Evolutionary conservation across 78 protist genomes (phyloP), one percentile per base, ranked within the genome.

Genomic region (Dictyostelium purpureum): DNA sequence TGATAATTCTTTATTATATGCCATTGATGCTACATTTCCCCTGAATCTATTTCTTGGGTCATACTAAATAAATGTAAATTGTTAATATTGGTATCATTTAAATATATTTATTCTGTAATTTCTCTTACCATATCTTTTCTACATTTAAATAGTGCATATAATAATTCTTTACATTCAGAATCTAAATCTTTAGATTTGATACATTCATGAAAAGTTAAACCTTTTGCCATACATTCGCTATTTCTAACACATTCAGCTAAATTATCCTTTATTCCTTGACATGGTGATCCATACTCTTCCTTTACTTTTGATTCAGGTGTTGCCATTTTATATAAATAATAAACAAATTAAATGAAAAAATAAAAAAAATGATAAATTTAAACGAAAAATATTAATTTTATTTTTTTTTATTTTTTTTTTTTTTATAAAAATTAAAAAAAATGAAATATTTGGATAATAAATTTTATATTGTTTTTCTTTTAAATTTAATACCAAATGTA

Each of bases 21-120:
- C 51, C 42, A 49, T 26, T 31, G 92, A 81, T 14, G 92, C 69
- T 9, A 85, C 92, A 45, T 85, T 85, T n/a, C 92, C 92, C 73
- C 92, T 85, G 18, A 85, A 85, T 85, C 92, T 85, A 61, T 59
- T 85, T 73, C 92, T 85, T 42, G 83, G 26, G 19, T 85, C 92
- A 69, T 47, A 85, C 92, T 85, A 21, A 28, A 28, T 26, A 11
- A 24, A 28, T 26, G 6, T 14, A 10, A 59, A 59, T 10, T 59
- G 37, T 45, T 24, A 6, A 12, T 4, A 40, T 56, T 77, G 11
- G 4, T 31, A 59, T 28, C 26, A 9, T 9, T 11, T 61, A 26
- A 21, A 21, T 19, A 51, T 33, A 2, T 1, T 21, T 26, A 59
- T 37, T n/a, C n/a, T n/a, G n/a, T n/a, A n/a, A n/a, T n/a, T n/a